Evolutionary conservation across 805 yeast genomes (phyloP).

Genomic region (Wilhelminamyces savonicus): DNA sequence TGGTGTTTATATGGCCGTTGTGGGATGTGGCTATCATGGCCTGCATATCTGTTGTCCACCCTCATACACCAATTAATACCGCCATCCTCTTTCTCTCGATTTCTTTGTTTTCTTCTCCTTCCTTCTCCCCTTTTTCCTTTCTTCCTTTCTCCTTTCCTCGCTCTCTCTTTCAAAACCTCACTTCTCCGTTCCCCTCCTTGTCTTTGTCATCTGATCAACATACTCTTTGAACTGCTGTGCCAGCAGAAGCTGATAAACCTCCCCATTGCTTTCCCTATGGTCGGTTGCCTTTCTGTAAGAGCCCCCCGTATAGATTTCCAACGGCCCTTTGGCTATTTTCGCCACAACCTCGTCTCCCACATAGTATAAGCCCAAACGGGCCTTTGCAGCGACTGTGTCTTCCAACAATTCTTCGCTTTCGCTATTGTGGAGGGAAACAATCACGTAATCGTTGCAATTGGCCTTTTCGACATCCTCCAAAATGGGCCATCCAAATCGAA

Average conservation of each 20-base stretch:
- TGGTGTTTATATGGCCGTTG: too few relatives aligned
- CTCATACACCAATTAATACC: too few relatives aligned
- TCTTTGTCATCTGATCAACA: constrained; percentile 13
- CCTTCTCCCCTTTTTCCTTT: too few relatives aligned
- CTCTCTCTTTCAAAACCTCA: too few relatives aligned
- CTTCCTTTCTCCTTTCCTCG: too few relatives aligned
- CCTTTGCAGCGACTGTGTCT: constrained; percentile 1
- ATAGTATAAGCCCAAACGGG: constrained; percentile 5
- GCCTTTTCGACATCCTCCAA: constrained; percentile 2
- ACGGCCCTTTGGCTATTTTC: constrained; percentile 3
- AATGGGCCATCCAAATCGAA: constrained; percentile 6
- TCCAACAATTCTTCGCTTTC: constrained; percentile 1
- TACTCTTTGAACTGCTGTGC: constrained; percentile 16
- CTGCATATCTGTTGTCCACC: too few relatives aligned
- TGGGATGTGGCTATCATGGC: too few relatives aligned
- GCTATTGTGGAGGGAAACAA: constrained; percentile 4
- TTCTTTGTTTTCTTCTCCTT: too few relatives aligned
- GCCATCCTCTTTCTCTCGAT: too few relatives aligned
- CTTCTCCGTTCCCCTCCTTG: too few relatives aligned
- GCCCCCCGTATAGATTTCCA: constrained; percentile 2
- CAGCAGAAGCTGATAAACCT: too few relatives aligned
- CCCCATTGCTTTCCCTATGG: constrained; percentile 8
- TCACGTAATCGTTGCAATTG: constrained; percentile 3
- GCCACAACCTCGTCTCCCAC: constrained; percentile 2
- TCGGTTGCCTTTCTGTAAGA: constrained; percentile 1